Base-by-base conservation (phyloP, 805 yeast species). In the Cyberlindnera misumaiensis region DNA sequence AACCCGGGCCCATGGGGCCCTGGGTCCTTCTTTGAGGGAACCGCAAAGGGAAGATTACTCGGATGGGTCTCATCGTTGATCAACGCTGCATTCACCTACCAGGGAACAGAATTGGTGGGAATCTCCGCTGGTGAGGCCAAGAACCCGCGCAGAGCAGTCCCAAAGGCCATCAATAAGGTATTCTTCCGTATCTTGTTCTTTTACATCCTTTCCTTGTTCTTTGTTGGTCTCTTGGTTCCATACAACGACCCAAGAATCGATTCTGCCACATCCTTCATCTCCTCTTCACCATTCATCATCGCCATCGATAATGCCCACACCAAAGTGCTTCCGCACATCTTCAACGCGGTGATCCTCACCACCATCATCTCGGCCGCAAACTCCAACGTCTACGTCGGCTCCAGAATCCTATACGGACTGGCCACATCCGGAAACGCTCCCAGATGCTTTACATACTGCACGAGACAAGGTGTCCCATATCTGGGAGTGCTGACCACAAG, bases 51-150 rank as follows among this genome's bases (percentile, higher is more conserved):
- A 32, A 67, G 80, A 55, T 79, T 82, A 52, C 62, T 80, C 40
- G 86, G 86, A 38, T 80, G 83, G 81, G 70, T 81, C 39, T 66
- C 78, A 9, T 80, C 88, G 4, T 65, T 82, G 51, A 73, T 82
- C 46, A 75, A 75, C 45, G 85, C 89, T 16, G 81, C 84, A 15
- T 83, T 83, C 67, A 82, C 89, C 27, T 82, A 74, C 59, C 88
- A 81, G 63, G 89, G 89, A 59, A 78, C 83, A 40, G 93, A 83
- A 58, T 68, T 80, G 55, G 78, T 80, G 26, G 89, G 88, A 60
- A 68, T 83, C 37, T 70, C 85, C 9, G 83, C 84, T 17, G 87
- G 88, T 60, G 93, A 83, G 62, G 67, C 82, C 38, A 68, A 70
- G 17, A 78, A 78, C 56, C 88, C 89, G 38, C 51, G 57, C 49